Conservation (phyloP, 345 rosid species). For the Rhizophora mangle region DNA sequence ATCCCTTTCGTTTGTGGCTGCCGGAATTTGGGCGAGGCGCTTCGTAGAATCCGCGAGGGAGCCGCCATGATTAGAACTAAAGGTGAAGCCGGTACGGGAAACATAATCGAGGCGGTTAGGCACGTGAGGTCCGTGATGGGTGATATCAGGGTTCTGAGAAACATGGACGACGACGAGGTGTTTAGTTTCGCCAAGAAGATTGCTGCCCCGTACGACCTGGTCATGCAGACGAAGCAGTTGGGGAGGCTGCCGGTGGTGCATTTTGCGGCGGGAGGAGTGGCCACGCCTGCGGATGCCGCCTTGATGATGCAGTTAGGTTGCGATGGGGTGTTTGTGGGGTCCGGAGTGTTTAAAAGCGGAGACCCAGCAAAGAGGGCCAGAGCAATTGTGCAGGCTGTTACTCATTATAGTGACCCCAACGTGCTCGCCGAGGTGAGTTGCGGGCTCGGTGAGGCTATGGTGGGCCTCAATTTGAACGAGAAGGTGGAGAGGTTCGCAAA, state of each 20-base stretch:
- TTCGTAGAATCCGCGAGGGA: slow-evolving; percentile 68
- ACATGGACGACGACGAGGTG: slow-evolving; percentile 80
- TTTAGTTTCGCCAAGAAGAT: slow-evolving; percentile 62
- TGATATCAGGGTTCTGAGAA: slow-evolving; percentile 49
- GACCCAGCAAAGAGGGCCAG: slow-evolving; percentile 26
- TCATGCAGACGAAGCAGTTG: slow-evolving; percentile 32
- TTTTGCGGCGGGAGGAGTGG: slow-evolving; percentile 32
- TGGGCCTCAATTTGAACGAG: slow-evolving; percentile 31
- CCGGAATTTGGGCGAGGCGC: slow-evolving; percentile 75
- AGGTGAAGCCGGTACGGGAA: slow-evolving; percentile 85
- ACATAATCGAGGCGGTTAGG: slow-evolving; percentile 72
- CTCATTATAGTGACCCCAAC: slow-evolving; percentile 27
- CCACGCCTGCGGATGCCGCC: slow-evolving; percentile 33
- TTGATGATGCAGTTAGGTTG: slow-evolving; percentile 33
- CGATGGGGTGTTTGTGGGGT: slow-evolving; percentile 34
- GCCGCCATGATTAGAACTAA: slow-evolving; percentile 86
- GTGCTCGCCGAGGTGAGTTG: slow-evolving; percentile 34
- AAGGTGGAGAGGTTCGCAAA: slow-evolving; percentile 36
- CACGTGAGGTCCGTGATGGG: slow-evolving; percentile 82
- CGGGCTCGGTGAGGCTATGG: slow-evolving; percentile 39
- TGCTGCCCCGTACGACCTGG: slow-evolving; percentile 32
- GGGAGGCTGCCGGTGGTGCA: slow-evolving; percentile 33
- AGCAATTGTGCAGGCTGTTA: slow-evolving; percentile 35
- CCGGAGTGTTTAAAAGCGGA: slow-evolving; percentile 34
- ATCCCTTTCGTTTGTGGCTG: slow-evolving; percentile 86